Base-by-base conservation (phyloP, 1,284 basidiomycete genomes). In the Malassezia caprae region DNA sequence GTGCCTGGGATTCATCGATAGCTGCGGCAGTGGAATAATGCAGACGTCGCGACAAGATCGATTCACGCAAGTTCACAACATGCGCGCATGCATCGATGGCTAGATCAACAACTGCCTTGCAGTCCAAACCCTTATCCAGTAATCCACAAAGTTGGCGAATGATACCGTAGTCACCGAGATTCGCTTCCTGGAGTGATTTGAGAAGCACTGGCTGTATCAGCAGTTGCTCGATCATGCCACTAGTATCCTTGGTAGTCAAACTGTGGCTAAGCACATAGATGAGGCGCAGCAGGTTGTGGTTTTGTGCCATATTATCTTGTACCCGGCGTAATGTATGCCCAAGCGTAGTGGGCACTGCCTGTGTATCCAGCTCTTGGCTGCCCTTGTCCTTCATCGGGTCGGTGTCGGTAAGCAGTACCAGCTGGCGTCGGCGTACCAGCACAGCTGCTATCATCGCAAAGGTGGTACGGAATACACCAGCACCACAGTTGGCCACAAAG, bases 381-480 rank as follows among this genome's bases (percentile, higher is more conserved):
- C 47, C 32, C 51, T 43, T 7, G 23, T 47, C 53, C 3, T 52
- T 66, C 70, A 80, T 93, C 0, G 89, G 88, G 69, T 94, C 91
- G 2, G 82, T 80, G 48, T 85, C 76, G 0, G 87, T 88, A 19
- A 80, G 78, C 15, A 82, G 77, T n/a, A 96, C 80, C 37, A 91
- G 78, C 75, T 96, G 90, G 68, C 85, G 87, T 27, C 93, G 79
- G 27, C 94, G 81, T 0, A 98, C 80, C 23, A 99, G 80, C 59
- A 87, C 83, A 1, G 93, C 91, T 2, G 91, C 88, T 13, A 87
- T 83, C 94, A 98, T 98, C 5, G 89, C 93, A 73, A 96, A 96
- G 0, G 93, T 96, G 2, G 93, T 94, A 37, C 94, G 83, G 0
- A 94, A 90, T 2, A 90, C 88, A 40, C 94, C 94, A 82, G 94